Base-by-base conservation (phyloP, 2,329 filamentous ascomycete genomes). In the Aspergillus versicolor region DNA sequence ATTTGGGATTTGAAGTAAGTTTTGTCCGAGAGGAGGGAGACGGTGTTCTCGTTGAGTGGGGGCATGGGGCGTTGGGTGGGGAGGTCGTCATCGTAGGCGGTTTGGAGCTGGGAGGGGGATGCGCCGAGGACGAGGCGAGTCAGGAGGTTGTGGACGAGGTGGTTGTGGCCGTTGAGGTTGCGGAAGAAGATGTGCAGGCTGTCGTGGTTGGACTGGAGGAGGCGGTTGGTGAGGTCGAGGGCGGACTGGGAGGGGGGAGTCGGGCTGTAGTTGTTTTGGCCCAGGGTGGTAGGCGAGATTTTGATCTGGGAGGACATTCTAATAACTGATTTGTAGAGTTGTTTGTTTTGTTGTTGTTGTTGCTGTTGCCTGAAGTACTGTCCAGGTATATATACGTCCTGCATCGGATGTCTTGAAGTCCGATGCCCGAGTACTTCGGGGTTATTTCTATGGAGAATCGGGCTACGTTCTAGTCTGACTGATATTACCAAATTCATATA, bases 1-100 rank as follows among this genome's bases (percentile, higher is more conserved):
- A 92, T 57, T 5, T 41, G 17, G 51, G 62, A 42, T 46, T 51
- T 50, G 63, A 75, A 74, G n/a, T 22, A 24, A 3, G 48, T 57
- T 3, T 48, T 32, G 54, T 68, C 60, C 15, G 12, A 15, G 4
- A 73, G 47, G 4, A 55, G 37, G 8, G 58, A 38, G 13, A 73
- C 46, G 5, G 62, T 21, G 0, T 51, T 40, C 1, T 30, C 19
- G 54, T 72, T 67, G 3, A 68, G 21, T 0, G 52, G 41, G 2
- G 67, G 66, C 4, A 65, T 61, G 4, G 69, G 57, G 1, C 69
- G 65, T 52, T 74, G 71, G 43, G 61, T 60, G 1, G 24, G 32
- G 1, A 30, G 46, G 17, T 57, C 62, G 32, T 73, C 69, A 48
- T 69, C 63, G 55, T 65, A 75, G 2, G 60, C 61, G 0, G 56